phyloP scores from a whole-genome alignment of 2,329 filamentous ascomycete genomes.

The Pseudogymnoascus sp. region DNA sequence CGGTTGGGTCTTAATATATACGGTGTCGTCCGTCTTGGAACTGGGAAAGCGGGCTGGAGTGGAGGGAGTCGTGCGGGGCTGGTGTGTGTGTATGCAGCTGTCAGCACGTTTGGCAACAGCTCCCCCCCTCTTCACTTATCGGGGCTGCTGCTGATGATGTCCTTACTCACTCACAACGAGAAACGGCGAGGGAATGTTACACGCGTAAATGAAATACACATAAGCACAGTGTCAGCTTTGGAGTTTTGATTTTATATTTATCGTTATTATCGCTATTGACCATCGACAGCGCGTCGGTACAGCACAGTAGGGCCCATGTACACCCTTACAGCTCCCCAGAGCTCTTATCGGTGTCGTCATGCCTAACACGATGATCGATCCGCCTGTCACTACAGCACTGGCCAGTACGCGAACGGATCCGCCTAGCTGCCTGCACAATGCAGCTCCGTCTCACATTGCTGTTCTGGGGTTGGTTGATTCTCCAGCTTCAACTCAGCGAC shows the following conservation, averaged over 20 bases:
- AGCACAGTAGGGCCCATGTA: not conserved
- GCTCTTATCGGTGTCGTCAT: conserved; percentile 7
- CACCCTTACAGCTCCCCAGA: not conserved
- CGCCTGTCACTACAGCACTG: not conserved
- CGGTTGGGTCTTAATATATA: not conserved
- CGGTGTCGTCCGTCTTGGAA: not conserved
- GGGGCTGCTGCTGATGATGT: not conserved
- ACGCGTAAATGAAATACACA: not conserved
- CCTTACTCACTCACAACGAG: not conserved
- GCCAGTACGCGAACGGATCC: conserved; percentile 1
- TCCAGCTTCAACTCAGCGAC: not conserved
- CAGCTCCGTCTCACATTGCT: conserved; percentile 5
- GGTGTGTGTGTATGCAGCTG: not conserved
- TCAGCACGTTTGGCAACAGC: conserved; percentile 8
- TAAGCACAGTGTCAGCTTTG: not conserved
- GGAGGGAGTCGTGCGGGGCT: not conserved
- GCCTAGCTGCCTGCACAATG: not conserved
- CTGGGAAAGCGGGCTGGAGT: not conserved
- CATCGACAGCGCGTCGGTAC: not conserved
- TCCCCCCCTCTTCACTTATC: not conserved
- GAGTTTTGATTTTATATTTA: not conserved
- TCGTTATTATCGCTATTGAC: not conserved
- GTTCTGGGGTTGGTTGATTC: not conserved
- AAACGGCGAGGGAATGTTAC: not conserved
- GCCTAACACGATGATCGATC: not conserved